Base-by-base conservation (phyloP, 208 protist genomes). In the Acanthamoeba lenticulata region DNA sequence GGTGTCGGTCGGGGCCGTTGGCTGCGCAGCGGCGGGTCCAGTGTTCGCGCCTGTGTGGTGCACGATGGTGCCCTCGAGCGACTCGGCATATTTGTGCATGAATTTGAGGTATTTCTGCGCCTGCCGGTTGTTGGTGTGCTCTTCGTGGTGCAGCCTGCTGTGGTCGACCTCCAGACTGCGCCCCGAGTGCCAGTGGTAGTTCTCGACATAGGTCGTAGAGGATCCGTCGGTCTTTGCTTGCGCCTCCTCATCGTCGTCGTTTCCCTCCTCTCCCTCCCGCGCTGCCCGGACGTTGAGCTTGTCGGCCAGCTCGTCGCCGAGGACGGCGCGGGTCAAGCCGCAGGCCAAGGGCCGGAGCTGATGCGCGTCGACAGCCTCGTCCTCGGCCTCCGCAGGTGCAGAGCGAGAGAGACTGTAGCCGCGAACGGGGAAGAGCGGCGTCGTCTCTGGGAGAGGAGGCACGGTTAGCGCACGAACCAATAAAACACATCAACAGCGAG, bases 71-170 rank as follows among this genome's bases (percentile, higher is more conserved):
- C 83, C 83, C 27, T 57, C 52, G 27, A 90, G 83, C 2, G 83
- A 90, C 32, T 90, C 83, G 34, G 83, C 83, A 24, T 67, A 90
- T 13, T 36, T 90, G 47, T 90, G 83, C 49, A 90, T 57, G 83
- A 90, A 90, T 36, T 57, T 67, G 55, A 67, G 62, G 47, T 90
- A 90, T 47, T 90, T 90, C 52, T 90, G 83, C 29, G 27, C 77
- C 5, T 49, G 24, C n/a, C 77, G 21, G n/a, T n/a, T n/a, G 77
- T 52, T 88, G 34, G 11, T n/a, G n/a, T n/a, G n/a, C n/a, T n/a
- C 52, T 24, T 60, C 52, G 52, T 60, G 4, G 29, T 38, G 6
- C 9, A 3, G 21, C 77, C 42, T 88, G n/a, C 69, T 29, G 77
- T 29, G 47, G 21, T 88, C 77, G 29, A n/a, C 6, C 9, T 88